Evolutionary conservation across 1,139 yeast genomes (phyloP).

Genomic region (Diutina mesorugosa): DNA sequence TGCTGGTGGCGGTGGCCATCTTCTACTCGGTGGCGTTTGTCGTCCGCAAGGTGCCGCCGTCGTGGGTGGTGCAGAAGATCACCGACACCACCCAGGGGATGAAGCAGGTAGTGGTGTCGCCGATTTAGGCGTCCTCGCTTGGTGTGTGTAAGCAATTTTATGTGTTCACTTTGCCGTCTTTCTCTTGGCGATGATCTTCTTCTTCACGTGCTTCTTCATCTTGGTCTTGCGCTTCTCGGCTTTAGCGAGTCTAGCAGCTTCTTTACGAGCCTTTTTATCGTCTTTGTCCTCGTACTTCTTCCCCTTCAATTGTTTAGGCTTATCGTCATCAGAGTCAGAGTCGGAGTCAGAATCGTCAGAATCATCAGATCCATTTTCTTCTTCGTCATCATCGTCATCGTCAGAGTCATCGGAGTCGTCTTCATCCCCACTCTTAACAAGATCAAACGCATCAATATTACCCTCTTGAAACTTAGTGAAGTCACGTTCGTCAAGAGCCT

Average conservation of each 20-base stretch:
- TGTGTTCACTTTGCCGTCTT: neutral
- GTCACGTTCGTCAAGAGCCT: constrained; percentile 76
- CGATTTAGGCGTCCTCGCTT: neutral
- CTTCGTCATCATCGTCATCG: constrained; percentile 6
- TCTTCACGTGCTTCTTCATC: constrained; percentile 85
- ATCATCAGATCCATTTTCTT: constrained; percentile 4
- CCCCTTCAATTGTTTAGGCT: constrained; percentile 31
- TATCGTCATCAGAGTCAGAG: constrained; percentile 11
- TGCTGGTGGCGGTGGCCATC: neutral
- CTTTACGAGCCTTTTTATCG: constrained; percentile 71
- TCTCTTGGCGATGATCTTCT: constrained; percentile 51
- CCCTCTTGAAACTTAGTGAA: constrained; percentile 74
- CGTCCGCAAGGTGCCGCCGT: too few species aligned
- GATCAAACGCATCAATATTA: constrained; percentile 36
- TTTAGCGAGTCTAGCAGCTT: constrained; percentile 69
- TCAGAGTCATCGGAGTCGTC: constrained; percentile 10
- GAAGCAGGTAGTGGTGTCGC: neutral
- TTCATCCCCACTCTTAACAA: constrained; percentile 34
- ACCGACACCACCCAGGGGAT: neutral
- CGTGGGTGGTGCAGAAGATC: neutral
- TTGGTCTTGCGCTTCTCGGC: constrained; percentile 83
- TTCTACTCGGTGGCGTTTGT: neutral
- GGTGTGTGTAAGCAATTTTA: neutral
- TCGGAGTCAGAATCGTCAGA: constrained; percentile 21
- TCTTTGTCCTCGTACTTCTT: constrained; percentile 80